Evolutionary conservation across 192 early-diverging fungal species (phyloP), one percentile per base, ranked within the genome.

Genomic region (Gonapodya prolifera): DNA sequence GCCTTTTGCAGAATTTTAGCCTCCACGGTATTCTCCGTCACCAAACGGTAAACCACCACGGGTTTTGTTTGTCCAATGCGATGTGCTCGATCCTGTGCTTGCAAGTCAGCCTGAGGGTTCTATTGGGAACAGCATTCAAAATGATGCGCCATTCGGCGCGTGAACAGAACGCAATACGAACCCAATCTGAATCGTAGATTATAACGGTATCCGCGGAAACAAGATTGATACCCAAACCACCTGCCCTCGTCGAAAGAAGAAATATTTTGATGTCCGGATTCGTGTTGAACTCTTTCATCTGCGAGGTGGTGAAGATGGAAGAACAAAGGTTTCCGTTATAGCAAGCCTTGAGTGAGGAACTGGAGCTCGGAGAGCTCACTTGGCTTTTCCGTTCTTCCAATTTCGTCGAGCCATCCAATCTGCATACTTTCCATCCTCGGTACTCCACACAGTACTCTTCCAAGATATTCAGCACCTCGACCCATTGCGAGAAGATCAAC

Each of bases 41-140:
- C 89, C 13, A 99, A 83, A 1, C 97, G 85, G 79, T 97, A 99
- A 69, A 99, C 87, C 30, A 97, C 86, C 0, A 99, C 96, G 0
- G 94, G 95, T 35, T 87, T 91, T 1, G 88, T 93, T 79, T 99
- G 97, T 32, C 97, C 97, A 79, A 99, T 97, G 71, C 96, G 89
- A 81, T 99, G 97, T 0, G 93, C 95, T 36, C 97, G 91, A 83
- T 98, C 96, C 82, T 96, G 93, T 2, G 97, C 96, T 80, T 99
- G 96, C 75, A 98, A 81, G 81, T 98, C 97, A 83, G 92, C 92
- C 89, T 99, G 97, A n/a, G 96, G 97, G 79, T 99, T 99, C 93
- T 92, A 79, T 70, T 1, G 30, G 23, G 23, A 2, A 69, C 34
- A 32, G n/a, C n/a, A n/a, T n/a, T n/a, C n/a, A 34, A 77, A 33